Percentiles rank a stretch among this genome's conserved stretches.
phyloP scores from a whole-genome alignment of 23 red algal genomes.

The Gracilaria caudata region DNA sequence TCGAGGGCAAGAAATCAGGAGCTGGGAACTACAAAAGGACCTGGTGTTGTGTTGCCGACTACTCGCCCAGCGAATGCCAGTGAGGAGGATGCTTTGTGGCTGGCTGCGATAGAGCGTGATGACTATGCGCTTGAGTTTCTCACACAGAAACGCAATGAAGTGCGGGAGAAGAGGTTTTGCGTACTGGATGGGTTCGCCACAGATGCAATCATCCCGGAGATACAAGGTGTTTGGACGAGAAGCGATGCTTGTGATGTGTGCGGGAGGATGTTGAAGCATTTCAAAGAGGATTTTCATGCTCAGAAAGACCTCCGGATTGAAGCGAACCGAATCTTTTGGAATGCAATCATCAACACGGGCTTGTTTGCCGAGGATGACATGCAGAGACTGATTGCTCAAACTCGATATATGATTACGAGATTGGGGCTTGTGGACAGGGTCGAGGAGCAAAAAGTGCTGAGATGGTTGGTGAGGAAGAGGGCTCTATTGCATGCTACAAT shows the following conservation, averaged over 20 bases:
- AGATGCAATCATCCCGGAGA: background rate
- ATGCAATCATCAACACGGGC: slow-evolving; percentile 28
- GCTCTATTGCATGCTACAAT: slow-evolving; percentile 25
- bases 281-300: slow-evolving; percentile 4
- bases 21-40: background rate
- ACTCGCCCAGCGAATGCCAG: slow-evolving; percentile 1
- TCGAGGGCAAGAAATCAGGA: background rate
- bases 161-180: background rate
- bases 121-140: slow-evolving; percentile 2
- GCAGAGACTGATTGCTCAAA: background rate
- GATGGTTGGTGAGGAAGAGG: slow-evolving; percentile 20
- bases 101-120: slow-evolving; percentile 30
- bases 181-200: slow-evolving; percentile 11
- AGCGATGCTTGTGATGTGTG: background rate
- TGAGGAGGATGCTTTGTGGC: slow-evolving; percentile 23
- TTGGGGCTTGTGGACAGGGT: slow-evolving; percentile 7
- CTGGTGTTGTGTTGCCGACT: slow-evolving; percentile 5
- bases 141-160: slow-evolving; percentile 7
- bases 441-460: slow-evolving; percentile 6
- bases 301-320: slow-evolving; percentile 14
- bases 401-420: slow-evolving; percentile 23
- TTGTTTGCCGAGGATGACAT: slow-evolving; percentile 7
- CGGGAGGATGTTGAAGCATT: slow-evolving; percentile 20
- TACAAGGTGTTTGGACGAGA: slow-evolving; percentile 2
- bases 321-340: slow-evolving; percentile 1